Base-by-base conservation (phyloP, 2,329 filamentous ascomycete species). In the Pseudogymnoascus sp. region DNA sequence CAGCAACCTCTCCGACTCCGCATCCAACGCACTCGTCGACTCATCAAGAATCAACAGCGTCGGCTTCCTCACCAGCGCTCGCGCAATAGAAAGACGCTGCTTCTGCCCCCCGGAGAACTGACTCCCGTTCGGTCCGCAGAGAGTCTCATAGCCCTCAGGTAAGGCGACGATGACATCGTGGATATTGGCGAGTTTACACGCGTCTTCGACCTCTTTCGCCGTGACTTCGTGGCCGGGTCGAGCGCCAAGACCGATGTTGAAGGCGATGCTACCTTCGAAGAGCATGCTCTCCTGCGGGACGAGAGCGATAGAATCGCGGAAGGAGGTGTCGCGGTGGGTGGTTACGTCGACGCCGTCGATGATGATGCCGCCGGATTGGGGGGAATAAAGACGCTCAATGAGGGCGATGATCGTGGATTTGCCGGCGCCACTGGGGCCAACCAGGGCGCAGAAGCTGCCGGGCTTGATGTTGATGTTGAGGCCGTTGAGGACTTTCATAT, bases 31-130 rank as follows among this genome's bases (percentile, higher is more conserved):
- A 48, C 86, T 90, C 0, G 90, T 95, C 25, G 89, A 89, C 77
- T 95, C 91, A 68, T 95, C 91, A 1, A 95, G 79, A 42, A 95
- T 82, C 25, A 95, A 74, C 1, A 94, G 78, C 39, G 85, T 81
- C 0, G 91, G 91, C 64, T 84, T 82, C 0, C 90, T 82, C 1
- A 91, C 81, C 1, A 94, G 77, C 0, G 90, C 90, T 12, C 91
- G 81, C 0, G 91, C 90, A 69, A 95, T 92, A 0, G 87, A 85
- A 5, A 95, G 74, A 1, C 90, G 82, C 72, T 95, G 91, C 12
- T 86, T 83, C 72, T 95, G 90, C 0, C 91, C 91, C 2, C 90
- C 90, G 0, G 88, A 92, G 4, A 95, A 75, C 21, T 87, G 81
- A 0, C 87, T 86, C 1, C 88, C 89, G 64, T 88, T 87, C 10